phyloP scores from a whole-genome alignment of 345 rosid genomes.

The Fremontodendron californicum region DNA sequence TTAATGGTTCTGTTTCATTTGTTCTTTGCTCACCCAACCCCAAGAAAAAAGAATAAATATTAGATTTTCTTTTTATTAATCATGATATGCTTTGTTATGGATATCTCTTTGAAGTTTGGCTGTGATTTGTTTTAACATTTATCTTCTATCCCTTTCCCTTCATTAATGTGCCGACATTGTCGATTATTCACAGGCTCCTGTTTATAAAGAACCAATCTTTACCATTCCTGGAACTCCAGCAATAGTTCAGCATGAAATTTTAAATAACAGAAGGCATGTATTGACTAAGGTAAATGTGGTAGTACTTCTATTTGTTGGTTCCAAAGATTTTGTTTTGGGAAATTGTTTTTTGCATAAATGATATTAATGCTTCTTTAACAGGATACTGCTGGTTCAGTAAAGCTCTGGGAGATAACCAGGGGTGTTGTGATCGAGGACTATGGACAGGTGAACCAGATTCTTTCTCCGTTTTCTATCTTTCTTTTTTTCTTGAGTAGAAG shows the following conservation, averaged over 20 bases:
- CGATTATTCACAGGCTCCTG: slow-evolving; percentile 59
- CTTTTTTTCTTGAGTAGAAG: neutral
- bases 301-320: slow-evolving; percentile 8
- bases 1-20: neutral
- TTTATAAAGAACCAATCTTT: slow-evolving; percentile 69
- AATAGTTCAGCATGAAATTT: slow-evolving; percentile 87
- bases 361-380: slow-evolving; percentile 30
- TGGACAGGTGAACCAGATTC: slow-evolving; percentile 55
- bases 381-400: slow-evolving; percentile 91
- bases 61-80: neutral
- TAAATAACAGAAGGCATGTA: slow-evolving; percentile 93
- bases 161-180: neutral
- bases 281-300: slow-evolving; percentile 71
- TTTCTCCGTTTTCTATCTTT: neutral
- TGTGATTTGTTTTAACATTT: neutral
- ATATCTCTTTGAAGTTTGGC: slow-evolving; percentile 1
- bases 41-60: too few species aligned
- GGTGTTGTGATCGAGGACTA: slow-evolving; percentile 88
- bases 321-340: neutral
- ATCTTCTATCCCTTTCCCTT: neutral
- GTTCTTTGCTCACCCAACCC: neutral
- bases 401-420: slow-evolving; percentile 93
- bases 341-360: slow-evolving; percentile 16
- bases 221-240: slow-evolving; percentile 82
- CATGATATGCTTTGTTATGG: neutral